A percentile compares a stretch with the other conserved stretches of the same genome.
Conservation (phyloP, 345 rosid genomes). For the Camelina neglecta region DNA sequence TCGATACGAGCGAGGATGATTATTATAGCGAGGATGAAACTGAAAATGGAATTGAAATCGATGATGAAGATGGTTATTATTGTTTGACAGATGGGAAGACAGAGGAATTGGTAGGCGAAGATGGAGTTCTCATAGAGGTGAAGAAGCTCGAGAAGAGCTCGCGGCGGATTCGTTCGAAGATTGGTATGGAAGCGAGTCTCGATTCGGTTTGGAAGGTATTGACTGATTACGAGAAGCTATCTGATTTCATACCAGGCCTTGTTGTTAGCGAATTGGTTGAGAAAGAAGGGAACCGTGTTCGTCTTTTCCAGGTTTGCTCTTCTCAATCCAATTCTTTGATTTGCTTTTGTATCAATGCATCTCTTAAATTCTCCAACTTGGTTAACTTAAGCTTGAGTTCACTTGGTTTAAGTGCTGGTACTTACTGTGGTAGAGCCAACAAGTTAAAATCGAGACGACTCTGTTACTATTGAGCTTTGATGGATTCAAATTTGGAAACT, state of each 20-base stretch:
- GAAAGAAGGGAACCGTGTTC: constrained; percentile 70
- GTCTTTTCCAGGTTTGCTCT: constrained; percentile 69
- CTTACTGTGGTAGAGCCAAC: too few relatives aligned
- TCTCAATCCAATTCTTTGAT: background rate
- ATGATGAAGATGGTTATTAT: constrained; percentile 34
- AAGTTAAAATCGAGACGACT: too few relatives aligned
- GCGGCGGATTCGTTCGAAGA: constrained; percentile 71
- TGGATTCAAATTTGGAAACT: too few relatives aligned
- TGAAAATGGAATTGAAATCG: constrained; percentile 21
- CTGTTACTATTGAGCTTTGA: background rate
- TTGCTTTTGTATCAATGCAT: background rate
- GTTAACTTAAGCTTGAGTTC: constrained; percentile 13
- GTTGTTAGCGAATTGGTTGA: constrained; percentile 81
- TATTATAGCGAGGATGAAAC: constrained; percentile 8
- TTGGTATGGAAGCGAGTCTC: constrained; percentile 70
- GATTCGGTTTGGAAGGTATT: constrained; percentile 76
- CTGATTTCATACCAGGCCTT: constrained; percentile 80
- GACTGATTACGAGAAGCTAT: constrained; percentile 81
- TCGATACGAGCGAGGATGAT: constrained; percentile 32
- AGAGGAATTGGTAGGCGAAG: constrained; percentile 50
- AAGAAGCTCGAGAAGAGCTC: constrained; percentile 66
- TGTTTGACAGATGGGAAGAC: constrained; percentile 50
- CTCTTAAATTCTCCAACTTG: background rate
- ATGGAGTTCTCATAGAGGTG: constrained; percentile 62
- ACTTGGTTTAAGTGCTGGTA: background rate